Conservation (phyloP, 108 stramenopile species). For the Fragilaria radians region DNA sequence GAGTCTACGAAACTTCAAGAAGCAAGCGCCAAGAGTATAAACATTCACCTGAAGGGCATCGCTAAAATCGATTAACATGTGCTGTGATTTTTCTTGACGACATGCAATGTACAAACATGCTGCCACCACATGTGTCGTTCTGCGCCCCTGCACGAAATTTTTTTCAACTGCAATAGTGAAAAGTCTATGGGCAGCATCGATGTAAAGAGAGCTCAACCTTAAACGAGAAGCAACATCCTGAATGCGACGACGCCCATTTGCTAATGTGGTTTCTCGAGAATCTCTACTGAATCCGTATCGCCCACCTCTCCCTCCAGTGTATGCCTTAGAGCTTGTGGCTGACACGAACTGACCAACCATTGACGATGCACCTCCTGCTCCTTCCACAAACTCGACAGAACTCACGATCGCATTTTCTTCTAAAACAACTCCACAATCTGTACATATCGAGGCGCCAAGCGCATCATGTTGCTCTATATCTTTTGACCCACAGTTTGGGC, state of each 20-base stretch:
- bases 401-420: slow-evolving; percentile 93
- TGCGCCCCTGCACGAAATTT: slow-evolving; percentile 91
- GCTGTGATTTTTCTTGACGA: slow-evolving; percentile 93
- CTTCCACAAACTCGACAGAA: slow-evolving; percentile 89
- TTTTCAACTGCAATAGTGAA: slow-evolving; percentile 92
- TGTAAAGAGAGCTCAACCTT: slow-evolving; percentile 69
- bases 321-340: slow-evolving; percentile 64
- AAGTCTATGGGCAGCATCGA: slow-evolving; percentile 89
- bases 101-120: slow-evolving; percentile 98
- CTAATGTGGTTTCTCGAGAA: slow-evolving; percentile 87
- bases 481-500: slow-evolving; percentile 84
- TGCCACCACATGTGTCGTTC: slow-evolving; percentile 89
- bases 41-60: slow-evolving; percentile 98
- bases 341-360: slow-evolving; percentile 91
- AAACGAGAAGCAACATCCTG: slow-evolving; percentile 78
- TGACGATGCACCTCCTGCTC: slow-evolving; percentile 69
- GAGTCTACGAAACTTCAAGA: slow-evolving; percentile 89
- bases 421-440: slow-evolving; percentile 86
- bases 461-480: slow-evolving; percentile 81
- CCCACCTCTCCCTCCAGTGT: slow-evolving; percentile 55
- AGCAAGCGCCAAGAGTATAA: slow-evolving; percentile 94
- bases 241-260: slow-evolving; percentile 78
- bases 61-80: slow-evolving; percentile 98
- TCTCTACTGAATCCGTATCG: slow-evolving; percentile 85
- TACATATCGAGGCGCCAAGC: slow-evolving; percentile 72